These are phyloP conservation scores for Coccomyxa sp. DNA, from an alignment of 139 green algal species.

Conservation along the genomic window DNA sequence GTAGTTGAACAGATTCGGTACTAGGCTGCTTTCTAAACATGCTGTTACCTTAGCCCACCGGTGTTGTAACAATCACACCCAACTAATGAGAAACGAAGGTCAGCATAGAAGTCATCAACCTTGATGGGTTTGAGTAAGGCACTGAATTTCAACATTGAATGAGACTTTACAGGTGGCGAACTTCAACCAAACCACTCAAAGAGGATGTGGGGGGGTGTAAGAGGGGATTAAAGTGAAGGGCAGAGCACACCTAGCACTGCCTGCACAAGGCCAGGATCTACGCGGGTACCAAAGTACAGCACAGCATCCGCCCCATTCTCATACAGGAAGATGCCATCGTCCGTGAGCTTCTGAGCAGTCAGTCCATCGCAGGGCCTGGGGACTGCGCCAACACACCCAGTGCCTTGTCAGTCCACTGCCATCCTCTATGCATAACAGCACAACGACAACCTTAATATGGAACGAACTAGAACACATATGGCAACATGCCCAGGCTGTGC, in stretches of 20 bases:
- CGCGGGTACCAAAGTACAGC: slow-evolving; percentile 33
- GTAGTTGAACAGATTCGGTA: no score
- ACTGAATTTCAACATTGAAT: no score
- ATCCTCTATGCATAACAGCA: neutral
- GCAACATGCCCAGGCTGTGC: neutral
- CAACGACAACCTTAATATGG: neutral
- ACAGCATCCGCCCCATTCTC: slow-evolving; percentile 71
- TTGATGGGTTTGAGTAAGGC: no score
- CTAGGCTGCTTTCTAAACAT: no score
- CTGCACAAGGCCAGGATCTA: slow-evolving; percentile 21
- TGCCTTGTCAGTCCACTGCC: neutral
- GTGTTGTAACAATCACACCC: no score
- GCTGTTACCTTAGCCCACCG: no score
- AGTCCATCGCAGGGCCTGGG: slow-evolving; percentile 4
- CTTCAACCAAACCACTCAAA: neutral
- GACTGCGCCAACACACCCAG: neutral
- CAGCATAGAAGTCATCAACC: neutral
- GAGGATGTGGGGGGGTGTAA: no score
- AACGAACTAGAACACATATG: neutral
- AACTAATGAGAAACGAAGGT: no score
- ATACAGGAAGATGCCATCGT: slow-evolving; percentile 72
- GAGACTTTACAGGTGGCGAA: neutral
- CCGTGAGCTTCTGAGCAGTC: slow-evolving; percentile 52
- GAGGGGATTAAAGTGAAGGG: neutral
- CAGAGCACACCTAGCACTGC: slow-evolving; percentile 10